Evolutionary conservation across 495 filamentous ascomycete genomes (phyloP).

Genomic region (Tuber melanosporum): DNA sequence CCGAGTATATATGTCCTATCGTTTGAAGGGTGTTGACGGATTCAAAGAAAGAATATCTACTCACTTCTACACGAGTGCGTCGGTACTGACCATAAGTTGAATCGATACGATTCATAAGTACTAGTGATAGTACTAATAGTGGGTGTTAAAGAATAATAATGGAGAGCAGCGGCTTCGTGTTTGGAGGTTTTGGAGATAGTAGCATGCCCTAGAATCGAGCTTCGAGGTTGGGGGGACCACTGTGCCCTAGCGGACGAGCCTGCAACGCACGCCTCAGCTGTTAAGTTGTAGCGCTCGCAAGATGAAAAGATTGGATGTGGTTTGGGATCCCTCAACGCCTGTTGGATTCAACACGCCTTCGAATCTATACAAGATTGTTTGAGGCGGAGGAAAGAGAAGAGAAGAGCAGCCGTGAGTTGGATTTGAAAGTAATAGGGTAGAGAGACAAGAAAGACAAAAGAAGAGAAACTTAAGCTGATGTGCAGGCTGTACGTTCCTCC

Average conservation of each 20-base stretch:
- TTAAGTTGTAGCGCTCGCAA: background rate
- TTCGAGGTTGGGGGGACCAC: background rate
- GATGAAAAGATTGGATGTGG: background rate
- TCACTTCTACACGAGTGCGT: background rate
- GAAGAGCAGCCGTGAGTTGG: background rate
- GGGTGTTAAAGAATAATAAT: background rate
- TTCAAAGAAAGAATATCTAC: background rate
- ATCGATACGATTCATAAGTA: background rate
- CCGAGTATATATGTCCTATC: background rate
- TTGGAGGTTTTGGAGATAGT: background rate
- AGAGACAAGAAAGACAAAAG: background rate
- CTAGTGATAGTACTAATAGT: background rate
- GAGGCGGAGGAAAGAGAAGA: background rate
- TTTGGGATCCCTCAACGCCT: background rate
- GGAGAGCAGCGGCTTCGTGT: background rate
- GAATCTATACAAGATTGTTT: background rate
- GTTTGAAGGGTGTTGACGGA: background rate
- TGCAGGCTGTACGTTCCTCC: background rate
- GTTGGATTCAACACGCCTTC: background rate
- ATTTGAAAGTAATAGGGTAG: background rate
- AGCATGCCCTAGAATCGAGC: background rate
- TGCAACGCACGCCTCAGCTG: background rate
- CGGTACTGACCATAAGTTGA: background rate
- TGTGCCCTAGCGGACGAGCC: background rate
- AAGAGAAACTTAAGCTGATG: background rate